These are phyloP conservation scores for Cymbidium sinense DNA, from an alignment of 106 monocot species.

Conservation along the genomic window DNA sequence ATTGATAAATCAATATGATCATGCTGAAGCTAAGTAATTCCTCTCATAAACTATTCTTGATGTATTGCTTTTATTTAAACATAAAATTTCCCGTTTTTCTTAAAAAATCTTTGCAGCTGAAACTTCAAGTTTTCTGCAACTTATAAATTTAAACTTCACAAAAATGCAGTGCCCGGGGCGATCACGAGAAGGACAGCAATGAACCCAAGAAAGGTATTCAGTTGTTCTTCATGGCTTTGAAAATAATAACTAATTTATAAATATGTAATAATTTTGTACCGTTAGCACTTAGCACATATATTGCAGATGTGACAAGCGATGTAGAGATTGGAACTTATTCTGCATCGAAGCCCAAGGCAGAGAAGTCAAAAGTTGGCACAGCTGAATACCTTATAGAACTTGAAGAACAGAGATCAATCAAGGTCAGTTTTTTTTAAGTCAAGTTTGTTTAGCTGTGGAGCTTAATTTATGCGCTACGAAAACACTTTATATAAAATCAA, in stretches of 20 bases:
- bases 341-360: conserved; percentile 15
- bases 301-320: conserved; percentile 26
- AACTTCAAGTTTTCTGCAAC: neutral
- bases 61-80: no score
- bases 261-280: neutral
- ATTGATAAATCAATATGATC: neutral
- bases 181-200: neutral
- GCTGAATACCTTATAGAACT: conserved; percentile 74
- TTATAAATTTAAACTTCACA: neutral
- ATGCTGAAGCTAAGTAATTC: neutral
- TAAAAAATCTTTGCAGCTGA: neutral
- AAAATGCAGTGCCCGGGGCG: neutral
- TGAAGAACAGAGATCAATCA: conserved; percentile 76
- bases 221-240: neutral
- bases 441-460: no score
- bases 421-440: conserved; percentile 37
- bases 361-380: conserved; percentile 70
- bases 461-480: no score
- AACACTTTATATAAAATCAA: no score
- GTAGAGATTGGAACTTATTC: conserved; percentile 30
- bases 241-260: neutral
- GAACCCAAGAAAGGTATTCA: conserved; percentile 3
- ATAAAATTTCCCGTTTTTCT: neutral
- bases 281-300: neutral
- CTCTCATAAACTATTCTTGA: no score